Base-by-base conservation (phyloP, 1,139 yeast genomes). In the Pneumocystis murina region DNA sequence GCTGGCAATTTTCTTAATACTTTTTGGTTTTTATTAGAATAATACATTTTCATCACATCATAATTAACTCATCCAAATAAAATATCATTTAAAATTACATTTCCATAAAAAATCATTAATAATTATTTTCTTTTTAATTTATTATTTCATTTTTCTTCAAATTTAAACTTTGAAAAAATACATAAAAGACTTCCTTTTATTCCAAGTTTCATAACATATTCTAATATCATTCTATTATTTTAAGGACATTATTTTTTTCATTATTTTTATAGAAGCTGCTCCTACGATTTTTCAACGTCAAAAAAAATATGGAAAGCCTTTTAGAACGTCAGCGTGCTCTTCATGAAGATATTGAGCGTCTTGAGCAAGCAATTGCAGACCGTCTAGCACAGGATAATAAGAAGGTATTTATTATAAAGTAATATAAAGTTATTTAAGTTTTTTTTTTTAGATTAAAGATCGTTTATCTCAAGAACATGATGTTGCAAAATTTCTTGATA, bases 381-480 rank as follows among this genome's bases (percentile, higher is more conserved):
- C 73, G 89, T 41, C 72, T 84, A 1, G 71, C 72, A 2, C 20
- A 48, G 28, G 55, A 48, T 24, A 48, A 20, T 12, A n/a, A 16
- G 28, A 48, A 48, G 41, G 70, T 61, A 81, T 82, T 65, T 83
- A 85, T 0, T 75, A 73, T 43, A 68, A 82, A 10, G 77, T 78
- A 33, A 48, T 62, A 80, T 81, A 1, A 72, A 69, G 12, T 64
- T 68, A 0, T 61, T 67, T 63, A 48, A 10, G 10, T 4, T 67
- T 66, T 64, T 24, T 64, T 24, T 61, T 61, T 36, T 61, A 62
- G 36, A 69, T 71, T 59, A 75, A 79, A 66, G 83, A 80, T 67
- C 77, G 80, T 0, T 69, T 82, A 14, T 68, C 83, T 17, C 94
- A 87, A 68, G 84, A 85, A 69, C 87, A 85, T 72, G 97, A 91